Evolutionary conservation across 169 alveolate species (phyloP).

Genomic region (Plasmodium vivax): DNA sequence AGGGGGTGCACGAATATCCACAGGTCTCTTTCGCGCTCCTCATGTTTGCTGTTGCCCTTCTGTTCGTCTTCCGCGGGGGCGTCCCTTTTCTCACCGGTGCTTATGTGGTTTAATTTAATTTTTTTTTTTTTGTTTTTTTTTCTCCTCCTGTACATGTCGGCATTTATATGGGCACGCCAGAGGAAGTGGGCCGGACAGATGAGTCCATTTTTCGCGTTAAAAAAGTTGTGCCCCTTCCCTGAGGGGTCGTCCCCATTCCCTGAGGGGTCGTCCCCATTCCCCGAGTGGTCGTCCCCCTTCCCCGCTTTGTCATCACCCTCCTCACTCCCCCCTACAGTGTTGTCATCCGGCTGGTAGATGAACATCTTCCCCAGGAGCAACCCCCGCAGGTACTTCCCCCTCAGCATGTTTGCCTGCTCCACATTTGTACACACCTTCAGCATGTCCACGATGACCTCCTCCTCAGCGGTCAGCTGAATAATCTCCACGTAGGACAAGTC

Average conservation of each 20-base stretch:
- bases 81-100: neutral
- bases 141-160: neutral
- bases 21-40: slow-evolving; percentile 7
- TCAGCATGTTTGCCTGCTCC: slow-evolving; percentile 46
- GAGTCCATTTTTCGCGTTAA: slow-evolving; percentile 17
- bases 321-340: neutral
- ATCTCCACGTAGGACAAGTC: slow-evolving; percentile 80
- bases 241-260: too few species aligned
- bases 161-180: slow-evolving; percentile 33
- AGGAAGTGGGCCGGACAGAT: slow-evolving; percentile 63
- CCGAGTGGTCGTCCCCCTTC: too few species aligned
- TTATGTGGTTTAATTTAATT: neutral
- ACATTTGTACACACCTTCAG: slow-evolving; percentile 36
- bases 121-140: slow-evolving; percentile 1
- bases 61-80: neutral
- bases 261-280: too few species aligned
- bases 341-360: slow-evolving; percentile 14
- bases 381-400: slow-evolving; percentile 19
- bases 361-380: slow-evolving; percentile 42
- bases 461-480: slow-evolving; percentile 24
- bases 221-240: too few species aligned
- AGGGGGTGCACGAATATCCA: slow-evolving; percentile 66
- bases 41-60: neutral
- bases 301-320: too few species aligned
- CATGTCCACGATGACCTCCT: neutral